These are phyloP conservation scores for Pseudophaeomoniella oleicola DNA, from an alignment of 2,329 filamentous ascomycete genomes.

Conservation along the genomic window DNA sequence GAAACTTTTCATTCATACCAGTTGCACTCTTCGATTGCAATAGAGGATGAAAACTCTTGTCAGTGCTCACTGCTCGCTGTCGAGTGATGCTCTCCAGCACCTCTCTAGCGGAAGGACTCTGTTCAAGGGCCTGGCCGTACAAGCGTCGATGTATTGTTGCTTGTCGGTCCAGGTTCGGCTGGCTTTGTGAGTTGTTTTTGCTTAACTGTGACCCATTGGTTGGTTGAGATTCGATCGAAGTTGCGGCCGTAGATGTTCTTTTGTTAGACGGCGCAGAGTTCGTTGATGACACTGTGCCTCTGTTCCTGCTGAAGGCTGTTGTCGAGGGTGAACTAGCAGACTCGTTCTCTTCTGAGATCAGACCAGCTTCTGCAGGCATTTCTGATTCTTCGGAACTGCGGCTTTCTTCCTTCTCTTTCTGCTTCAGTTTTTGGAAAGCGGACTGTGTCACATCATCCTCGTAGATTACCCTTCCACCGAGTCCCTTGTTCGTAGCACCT, in stretches of 20 bases:
- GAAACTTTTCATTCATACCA: conserved; percentile 43
- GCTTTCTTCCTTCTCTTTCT: conserved; percentile 34
- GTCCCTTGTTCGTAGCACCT: conserved; percentile 26
- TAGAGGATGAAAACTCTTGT: conserved; percentile 27
- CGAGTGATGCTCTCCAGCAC: conserved; percentile 65
- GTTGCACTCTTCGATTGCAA: conserved; percentile 44
- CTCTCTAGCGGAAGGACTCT: conserved; percentile 60
- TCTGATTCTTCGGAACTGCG: conserved; percentile 26
- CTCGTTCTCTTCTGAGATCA: conserved; percentile 21
- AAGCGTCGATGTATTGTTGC: conserved; percentile 59
- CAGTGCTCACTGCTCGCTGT: conserved; percentile 45
- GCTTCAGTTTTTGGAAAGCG: conserved; percentile 63
- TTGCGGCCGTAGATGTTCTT: conserved; percentile 74
- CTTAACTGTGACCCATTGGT: neutral
- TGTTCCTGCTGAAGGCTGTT: conserved; percentile 52
- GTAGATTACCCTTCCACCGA: conserved; percentile 55
- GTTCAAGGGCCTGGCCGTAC: conserved; percentile 69
- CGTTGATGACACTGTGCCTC: conserved; percentile 75
- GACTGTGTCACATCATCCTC: conserved; percentile 76
- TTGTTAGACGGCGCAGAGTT: conserved; percentile 55
- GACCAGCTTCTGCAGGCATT: conserved; percentile 21
- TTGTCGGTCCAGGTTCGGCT: conserved; percentile 41
- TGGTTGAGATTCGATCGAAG: conserved; percentile 66
- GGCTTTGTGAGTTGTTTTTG: conserved; percentile 7
- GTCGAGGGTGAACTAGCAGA: conserved; percentile 34